These are phyloP conservation scores for Cladosporium sp. DNA, from an alignment of 2,329 filamentous ascomycete species.

Conservation along the genomic window DNA sequence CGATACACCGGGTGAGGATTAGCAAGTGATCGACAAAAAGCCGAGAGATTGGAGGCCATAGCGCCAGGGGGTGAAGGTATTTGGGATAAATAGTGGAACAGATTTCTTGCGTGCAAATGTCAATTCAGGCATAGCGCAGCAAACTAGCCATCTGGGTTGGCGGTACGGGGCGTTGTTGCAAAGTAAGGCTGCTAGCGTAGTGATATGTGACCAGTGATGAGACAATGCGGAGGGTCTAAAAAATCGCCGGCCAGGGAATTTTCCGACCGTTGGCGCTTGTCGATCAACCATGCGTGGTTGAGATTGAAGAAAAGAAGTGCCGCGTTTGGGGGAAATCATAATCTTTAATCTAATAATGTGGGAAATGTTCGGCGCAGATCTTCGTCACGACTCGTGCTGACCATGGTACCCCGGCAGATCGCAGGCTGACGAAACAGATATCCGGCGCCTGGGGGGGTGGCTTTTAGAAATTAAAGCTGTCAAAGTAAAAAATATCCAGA, in stretches of 20 bases:
- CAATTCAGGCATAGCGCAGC: background rate
- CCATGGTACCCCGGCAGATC: background rate
- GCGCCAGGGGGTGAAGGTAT: conserved; percentile 2
- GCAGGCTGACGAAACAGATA: background rate
- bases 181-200: background rate
- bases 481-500: background rate
- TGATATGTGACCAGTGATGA: conserved; percentile 5
- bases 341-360: no score
- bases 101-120: background rate
- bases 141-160: background rate
- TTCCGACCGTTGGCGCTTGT: conserved; percentile 2
- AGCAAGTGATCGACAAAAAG: conserved; percentile 2
- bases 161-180: background rate
- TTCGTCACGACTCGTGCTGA: background rate
- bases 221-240: background rate
- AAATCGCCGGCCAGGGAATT: background rate
- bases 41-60: background rate
- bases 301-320: conserved; percentile 6
- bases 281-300: no score
- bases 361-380: background rate
- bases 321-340: background rate
- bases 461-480: background rate
- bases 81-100: conserved; percentile 18
- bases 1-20: background rate
- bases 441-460: no score